Evolutionary conservation across 1,284 basidiomycete genomes (phyloP), one percentile per base, ranked within the genome.

Genomic region (Phellinidium pouzarii): DNA sequence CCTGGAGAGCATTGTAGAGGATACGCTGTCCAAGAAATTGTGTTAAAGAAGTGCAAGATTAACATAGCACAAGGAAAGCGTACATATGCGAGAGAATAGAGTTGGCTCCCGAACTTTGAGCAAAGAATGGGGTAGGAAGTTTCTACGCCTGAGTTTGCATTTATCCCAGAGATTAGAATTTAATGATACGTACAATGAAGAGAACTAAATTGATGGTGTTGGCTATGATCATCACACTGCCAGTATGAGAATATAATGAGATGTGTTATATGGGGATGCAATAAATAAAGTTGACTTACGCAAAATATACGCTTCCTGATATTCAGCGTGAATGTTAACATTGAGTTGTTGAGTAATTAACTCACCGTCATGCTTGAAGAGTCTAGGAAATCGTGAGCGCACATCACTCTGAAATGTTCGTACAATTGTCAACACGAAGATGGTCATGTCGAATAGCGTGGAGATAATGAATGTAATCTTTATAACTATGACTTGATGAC

Each of bases 321-420:
- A 11, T 36, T 46, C 8, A 44, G 25, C 6, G 22, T 7, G 44
- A 17, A 17, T 19, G 44, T 17, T 29, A 25, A 31, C 4, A 44
- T 9, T 8, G 27, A 27, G 27, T 26, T n/a, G 40, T 42, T 17
- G 22, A 1, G 4, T 23, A 9, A 42, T 4, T 27, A 45, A 19
- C 48, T 34, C 26, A 56, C 54, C 54, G 23, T 56, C 54, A 25
- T 44, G 49, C 50, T 52, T 48, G 8, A 56, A 7, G 3, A 56
- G 29, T 4, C 27, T 43, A 4, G 46, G 29, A 2, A 56, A 29
- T 14, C 23, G 26, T 14, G 50, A 25, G 5, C 37, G 40, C 17
- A 40, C 22, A 22, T 25, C 40, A n/a, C 19, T 48, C 22, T 44
- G 37, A 9, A 44, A 3, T 36, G 54, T 56, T 20, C 47, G 41